These are phyloP conservation scores for Colletotrichum acutatum DNA, from an alignment of 2,329 filamentous ascomycete species.

Conservation along the genomic window DNA sequence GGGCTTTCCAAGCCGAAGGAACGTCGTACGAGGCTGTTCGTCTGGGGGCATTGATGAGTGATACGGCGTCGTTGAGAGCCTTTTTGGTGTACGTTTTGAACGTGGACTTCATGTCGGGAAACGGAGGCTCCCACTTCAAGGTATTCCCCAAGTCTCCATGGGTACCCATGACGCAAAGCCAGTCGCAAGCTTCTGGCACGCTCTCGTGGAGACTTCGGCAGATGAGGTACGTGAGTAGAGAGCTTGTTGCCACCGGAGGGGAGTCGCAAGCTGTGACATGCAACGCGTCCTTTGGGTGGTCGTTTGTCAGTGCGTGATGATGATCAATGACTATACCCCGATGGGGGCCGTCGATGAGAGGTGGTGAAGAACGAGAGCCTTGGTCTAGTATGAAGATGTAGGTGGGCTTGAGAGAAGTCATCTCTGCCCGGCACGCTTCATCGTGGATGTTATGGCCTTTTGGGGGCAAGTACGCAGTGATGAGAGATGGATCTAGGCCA, in stretches of 20 bases:
- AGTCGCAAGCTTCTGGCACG: slow-evolving; percentile 62
- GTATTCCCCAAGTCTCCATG: slow-evolving; percentile 74
- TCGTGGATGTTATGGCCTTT: slow-evolving; percentile 71
- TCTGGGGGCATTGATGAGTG: slow-evolving; percentile 73
- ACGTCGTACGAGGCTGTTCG: slow-evolving; percentile 71
- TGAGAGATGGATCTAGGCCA: slow-evolving; percentile 62
- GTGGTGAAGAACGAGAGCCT: slow-evolving; percentile 51
- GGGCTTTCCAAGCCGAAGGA: slow-evolving; percentile 67
- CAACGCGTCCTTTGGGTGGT: slow-evolving; percentile 65
- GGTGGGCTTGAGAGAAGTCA: slow-evolving; percentile 56
- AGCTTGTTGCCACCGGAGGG: slow-evolving; percentile 73
- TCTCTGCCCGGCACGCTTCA: slow-evolving; percentile 60
- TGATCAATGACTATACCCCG: slow-evolving; percentile 73
- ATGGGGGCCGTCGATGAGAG: slow-evolving; percentile 61
- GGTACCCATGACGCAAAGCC: slow-evolving; percentile 73
- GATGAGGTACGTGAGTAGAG: slow-evolving; percentile 72
- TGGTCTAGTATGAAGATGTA: slow-evolving; percentile 54
- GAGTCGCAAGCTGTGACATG: slow-evolving; percentile 72
- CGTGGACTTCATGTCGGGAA: slow-evolving; percentile 71
- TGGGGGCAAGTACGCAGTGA: slow-evolving; percentile 67
- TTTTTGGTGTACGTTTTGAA: slow-evolving; percentile 73
- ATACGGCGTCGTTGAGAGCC: slow-evolving; percentile 70
- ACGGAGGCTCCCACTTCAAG: slow-evolving; percentile 73
- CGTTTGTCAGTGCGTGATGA: slow-evolving; percentile 63
- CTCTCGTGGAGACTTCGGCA: slow-evolving; percentile 66